Base-by-base conservation (phyloP, 2,329 filamentous ascomycete species). In the Orbilia blumenaviensis region DNA sequence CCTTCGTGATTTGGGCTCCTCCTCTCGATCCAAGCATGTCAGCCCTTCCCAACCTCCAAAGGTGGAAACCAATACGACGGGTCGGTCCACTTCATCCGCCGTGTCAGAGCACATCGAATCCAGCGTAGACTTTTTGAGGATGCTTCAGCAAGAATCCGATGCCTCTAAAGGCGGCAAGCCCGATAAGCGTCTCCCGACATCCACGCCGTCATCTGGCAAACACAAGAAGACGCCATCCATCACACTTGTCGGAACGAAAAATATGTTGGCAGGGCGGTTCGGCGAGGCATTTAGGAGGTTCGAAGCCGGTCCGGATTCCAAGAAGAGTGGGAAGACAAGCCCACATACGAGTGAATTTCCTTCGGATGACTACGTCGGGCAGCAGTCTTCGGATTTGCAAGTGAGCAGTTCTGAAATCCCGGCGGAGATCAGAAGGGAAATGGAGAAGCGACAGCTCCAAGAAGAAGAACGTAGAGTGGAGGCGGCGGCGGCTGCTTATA, bases 211-310 rank as follows among this genome's bases (percentile, higher is more conserved):
- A 87, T 88, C 10, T 88, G 87, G 0, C 86, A 91, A 66, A 89
- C 90, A 0, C 83, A 92, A 16, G 89, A 91, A 5, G 89, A 89
- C 41, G 91, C 78, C 69, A 14, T 75, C 71, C 16, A 66, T 75
- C 9, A 75, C 71, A 14, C 62, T 75, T 50, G 71, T 44, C 12
- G 74, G 74, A n/a, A 64, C 91, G 25, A 96, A 95, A 83, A 92
- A 89, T 69, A 89, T 96, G 38, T 85, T 97, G n/a, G 90, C 90
- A 3, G 92, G 93, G 23, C 93, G 91, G 79, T 97, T 98, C 82
- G 93, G 94, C 0, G 94, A 97, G 80, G 94, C 94, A 2, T 97
- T 98, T 84, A 93, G 94, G 81, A 88, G 91, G 4, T 98, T 98
- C 79, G 95, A 99, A 87, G 85, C 63, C 3, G 63, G 32, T 16